These are phyloP conservation scores for Eimeria acervulina DNA, from an alignment of 169 alveolate genomes.

Conservation along the genomic window DNA sequence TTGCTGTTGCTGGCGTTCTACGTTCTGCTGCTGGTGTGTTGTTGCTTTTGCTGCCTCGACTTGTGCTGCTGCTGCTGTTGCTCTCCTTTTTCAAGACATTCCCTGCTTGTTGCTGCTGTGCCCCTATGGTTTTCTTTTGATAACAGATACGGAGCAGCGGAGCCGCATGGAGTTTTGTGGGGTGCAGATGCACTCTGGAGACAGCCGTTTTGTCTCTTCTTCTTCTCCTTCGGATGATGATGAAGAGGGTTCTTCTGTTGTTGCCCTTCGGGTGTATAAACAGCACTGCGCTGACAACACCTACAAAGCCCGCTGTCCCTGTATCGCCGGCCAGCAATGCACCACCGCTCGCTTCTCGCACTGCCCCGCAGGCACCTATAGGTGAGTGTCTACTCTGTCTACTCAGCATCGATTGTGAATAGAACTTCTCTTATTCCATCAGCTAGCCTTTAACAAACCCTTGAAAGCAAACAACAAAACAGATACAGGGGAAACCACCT, in stretches of 20 bases:
- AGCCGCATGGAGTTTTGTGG: neutral
- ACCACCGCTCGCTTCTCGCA: neutral
- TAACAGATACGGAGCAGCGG: constrained; percentile 3
- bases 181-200: neutral
- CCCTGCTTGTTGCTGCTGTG: neutral
- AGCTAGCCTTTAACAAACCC: neutral
- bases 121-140: too few relatives aligned
- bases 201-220: constrained; percentile 18
- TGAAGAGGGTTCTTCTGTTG: neutral
- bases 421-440: neutral
- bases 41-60: neutral
- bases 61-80: neutral
- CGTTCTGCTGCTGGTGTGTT: neutral
- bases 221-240: too few relatives aligned
- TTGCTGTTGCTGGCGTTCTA: neutral
- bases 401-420: neutral
- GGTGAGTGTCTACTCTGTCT: constrained; percentile 24
- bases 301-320: constrained; percentile 42
- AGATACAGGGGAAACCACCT: too few relatives aligned
- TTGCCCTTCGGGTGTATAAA: neutral
- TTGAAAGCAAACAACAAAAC: neutral
- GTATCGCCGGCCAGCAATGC: constrained; percentile 46
- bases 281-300: constrained; percentile 43
- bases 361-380: constrained; percentile 68
- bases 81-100: neutral